phyloP scores from a whole-genome alignment of 1,139 yeast species.

The Pneumocystis oryctolagi region DNA sequence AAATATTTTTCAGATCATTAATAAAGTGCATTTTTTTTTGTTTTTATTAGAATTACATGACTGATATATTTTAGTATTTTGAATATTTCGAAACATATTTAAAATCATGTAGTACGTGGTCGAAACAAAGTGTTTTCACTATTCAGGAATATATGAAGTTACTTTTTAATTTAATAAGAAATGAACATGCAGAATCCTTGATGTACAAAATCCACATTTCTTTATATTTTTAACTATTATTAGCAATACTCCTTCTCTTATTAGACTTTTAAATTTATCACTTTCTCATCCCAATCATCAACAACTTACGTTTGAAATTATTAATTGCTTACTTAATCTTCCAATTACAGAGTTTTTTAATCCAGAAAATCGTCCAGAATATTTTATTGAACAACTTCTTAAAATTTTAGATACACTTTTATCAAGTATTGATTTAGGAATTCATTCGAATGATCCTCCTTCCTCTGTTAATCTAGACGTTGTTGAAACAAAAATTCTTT shows the following conservation, averaged over 20 bases:
- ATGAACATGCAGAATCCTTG: background rate
- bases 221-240: background rate
- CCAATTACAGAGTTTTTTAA: background rate
- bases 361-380: background rate
- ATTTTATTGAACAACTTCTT: background rate
- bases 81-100: conserved; percentile 8
- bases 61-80: conserved; percentile 1
- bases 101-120: background rate
- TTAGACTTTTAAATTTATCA: background rate
- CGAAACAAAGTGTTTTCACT: background rate
- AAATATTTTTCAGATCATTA: conserved; percentile 1
- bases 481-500: conserved; percentile 3
- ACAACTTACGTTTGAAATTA: background rate
- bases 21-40: background rate
- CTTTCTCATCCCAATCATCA: background rate
- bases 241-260: background rate
- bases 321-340: conserved; percentile 4
- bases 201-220: background rate
- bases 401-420: background rate
- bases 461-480: background rate
- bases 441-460: conserved; percentile 1
- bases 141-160: background rate
- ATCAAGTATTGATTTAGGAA: conserved; percentile 1
- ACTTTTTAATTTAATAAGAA: background rate
- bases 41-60: background rate